Evolutionary conservation across 345 rosid genomes (phyloP), one percentile per base, ranked within the genome.

Genomic region (Capsella bursapastoris): DNA sequence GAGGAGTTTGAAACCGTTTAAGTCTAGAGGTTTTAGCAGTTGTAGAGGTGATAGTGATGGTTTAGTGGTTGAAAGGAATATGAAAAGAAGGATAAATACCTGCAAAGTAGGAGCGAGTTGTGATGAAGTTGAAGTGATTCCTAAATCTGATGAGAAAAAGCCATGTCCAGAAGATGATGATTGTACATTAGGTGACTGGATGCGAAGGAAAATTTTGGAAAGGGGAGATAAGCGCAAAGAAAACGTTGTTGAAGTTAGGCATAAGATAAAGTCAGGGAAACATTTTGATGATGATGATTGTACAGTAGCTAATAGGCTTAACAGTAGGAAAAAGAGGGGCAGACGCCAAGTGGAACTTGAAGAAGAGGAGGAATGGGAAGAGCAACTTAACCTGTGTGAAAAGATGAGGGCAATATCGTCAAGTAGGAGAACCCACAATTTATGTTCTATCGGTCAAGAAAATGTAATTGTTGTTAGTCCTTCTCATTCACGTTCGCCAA

Each of bases 321-420:
- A 6, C 31, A 2, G 43, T 51, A 29, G 29, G 0, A 59, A 43
- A 38, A 68, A 4, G 68, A 68, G 12, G 68, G 38, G 4, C 1
- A 40, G 49, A 11, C 57, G 10, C 2, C 9, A 52, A 68, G 40
- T 0, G 8, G 49, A 68, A 25, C 32, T 15, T 15, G 56, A 61
- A 22, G 74, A 68, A n/a, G 70, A 76, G 12, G 29, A 18, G 35
- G 75, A 44, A 27, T 76, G 79, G 70, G 70, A 69, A 53, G 58
- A 12, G 8, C 58, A 76, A 27, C 0, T 44, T 34, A 1, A 15
- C 0, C 32, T 52, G 13, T 2, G 37, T 4, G 34, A 2, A 15
- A 62, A 44, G 58, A 55, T 55, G 1, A 55, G 45, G 51, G 6
- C 43, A 61, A 11, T 43, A 12, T 15, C 50, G 6, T 12, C 70